Conservation (phyloP, 495 filamentous ascomycete species). For the Copromyces sp. region DNA sequence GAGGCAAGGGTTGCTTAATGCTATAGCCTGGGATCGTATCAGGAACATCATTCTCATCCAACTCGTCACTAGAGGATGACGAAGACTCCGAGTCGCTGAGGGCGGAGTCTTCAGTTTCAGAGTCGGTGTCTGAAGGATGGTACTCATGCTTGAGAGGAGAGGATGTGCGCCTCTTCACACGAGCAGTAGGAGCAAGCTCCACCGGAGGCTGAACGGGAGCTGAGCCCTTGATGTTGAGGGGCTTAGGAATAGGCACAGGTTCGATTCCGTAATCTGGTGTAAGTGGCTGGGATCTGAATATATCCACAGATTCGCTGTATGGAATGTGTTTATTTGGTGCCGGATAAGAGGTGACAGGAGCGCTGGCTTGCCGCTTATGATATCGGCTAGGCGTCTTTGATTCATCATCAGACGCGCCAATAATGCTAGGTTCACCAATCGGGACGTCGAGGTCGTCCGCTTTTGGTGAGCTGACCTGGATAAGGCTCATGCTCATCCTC, state of each 20-base stretch:
- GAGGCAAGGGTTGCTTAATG: conserved; percentile 24
- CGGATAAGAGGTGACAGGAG: conserved; percentile 19
- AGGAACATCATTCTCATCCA: conserved; percentile 41
- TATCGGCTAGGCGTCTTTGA: conserved; percentile 19
- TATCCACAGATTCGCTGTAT: conserved; percentile 1
- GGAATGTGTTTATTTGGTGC: conserved; percentile 35
- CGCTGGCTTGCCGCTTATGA: conserved; percentile 10
- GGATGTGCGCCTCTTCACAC: conserved; percentile 61
- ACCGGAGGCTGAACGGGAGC: conserved; percentile 41
- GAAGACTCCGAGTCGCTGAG: conserved; percentile 34
- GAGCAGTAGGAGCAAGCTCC: conserved; percentile 26
- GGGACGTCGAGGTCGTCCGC: conserved; percentile 55
- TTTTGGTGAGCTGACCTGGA: conserved; percentile 34
- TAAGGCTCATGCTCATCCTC: conserved; percentile 19
- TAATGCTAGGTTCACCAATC: conserved; percentile 55
- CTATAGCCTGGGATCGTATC: conserved; percentile 40
- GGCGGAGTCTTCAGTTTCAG: conserved; percentile 39
- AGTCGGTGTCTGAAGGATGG: conserved; percentile 68
- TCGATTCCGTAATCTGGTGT: conserved; percentile 5
- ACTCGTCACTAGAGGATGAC: conserved; percentile 39
- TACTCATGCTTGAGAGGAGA: conserved; percentile 98
- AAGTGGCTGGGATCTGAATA: neutral
- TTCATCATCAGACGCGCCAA: conserved; percentile 6
- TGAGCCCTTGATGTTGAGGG: conserved; percentile 36
- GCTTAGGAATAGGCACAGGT: conserved; percentile 41